Conservation (phyloP, 257 asterid species). For the Gynochthodes officinalis region DNA sequence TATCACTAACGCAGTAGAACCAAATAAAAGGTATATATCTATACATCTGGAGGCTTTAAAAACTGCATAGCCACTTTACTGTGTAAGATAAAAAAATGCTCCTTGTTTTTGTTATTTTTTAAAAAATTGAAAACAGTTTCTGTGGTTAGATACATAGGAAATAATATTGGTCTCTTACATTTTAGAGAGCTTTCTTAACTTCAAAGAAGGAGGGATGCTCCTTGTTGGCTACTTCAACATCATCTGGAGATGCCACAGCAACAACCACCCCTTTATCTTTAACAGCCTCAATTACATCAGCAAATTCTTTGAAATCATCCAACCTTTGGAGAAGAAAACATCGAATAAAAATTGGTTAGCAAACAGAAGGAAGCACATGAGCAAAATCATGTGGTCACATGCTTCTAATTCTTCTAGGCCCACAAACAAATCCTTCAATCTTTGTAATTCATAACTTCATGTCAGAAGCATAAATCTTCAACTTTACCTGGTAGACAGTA, state of each 20-base stretch:
- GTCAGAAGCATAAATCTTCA: background rate
- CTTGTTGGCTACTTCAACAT: slow-evolving; percentile 78
- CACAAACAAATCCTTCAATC: background rate
- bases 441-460: background rate
- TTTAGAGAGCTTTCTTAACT: slow-evolving; percentile 79
- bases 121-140: background rate
- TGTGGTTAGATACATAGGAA: background rate
- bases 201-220: slow-evolving; percentile 58
- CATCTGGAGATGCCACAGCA: slow-evolving; percentile 89
- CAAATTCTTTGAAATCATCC: slow-evolving; percentile 89
- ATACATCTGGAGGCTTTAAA: background rate
- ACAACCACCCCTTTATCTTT: slow-evolving; percentile 81
- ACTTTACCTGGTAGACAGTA: slow-evolving; percentile 78
- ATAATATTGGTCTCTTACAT: slow-evolving; percentile 12
- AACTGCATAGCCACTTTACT: background rate
- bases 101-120: background rate
- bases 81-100: background rate
- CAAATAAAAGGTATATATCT: background rate
- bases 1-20: background rate
- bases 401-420: background rate
- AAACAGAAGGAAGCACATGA: background rate
- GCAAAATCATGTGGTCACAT: background rate
- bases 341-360: background rate
- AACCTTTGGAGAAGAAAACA: slow-evolving; percentile 36
- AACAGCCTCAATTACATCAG: slow-evolving; percentile 60